These are phyloP conservation scores for Diaporthe batatas DNA, from an alignment of 2,329 filamentous ascomycete genomes.

Conservation along the genomic window DNA sequence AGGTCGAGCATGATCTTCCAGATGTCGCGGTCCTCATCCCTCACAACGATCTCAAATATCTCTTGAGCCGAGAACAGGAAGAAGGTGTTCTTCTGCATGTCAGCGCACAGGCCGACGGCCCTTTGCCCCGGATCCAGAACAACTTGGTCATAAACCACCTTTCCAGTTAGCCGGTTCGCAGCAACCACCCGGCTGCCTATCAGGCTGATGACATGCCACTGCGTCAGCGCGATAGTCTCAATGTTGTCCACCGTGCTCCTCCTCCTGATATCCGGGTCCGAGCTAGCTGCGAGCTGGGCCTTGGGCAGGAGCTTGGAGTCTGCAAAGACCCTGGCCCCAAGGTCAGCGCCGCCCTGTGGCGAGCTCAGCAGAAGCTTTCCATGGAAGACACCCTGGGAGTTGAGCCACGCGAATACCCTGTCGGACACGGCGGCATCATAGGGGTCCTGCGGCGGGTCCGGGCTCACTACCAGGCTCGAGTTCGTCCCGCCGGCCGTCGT, in stretches of 20 bases:
- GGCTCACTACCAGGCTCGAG: slow-evolving; percentile 81
- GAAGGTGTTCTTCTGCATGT: slow-evolving; percentile 95
- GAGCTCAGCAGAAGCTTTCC: slow-evolving; percentile 79
- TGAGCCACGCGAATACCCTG: slow-evolving; percentile 90
- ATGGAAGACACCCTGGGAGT: slow-evolving; percentile 86
- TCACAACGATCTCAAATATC: slow-evolving; percentile 93
- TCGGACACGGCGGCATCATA: slow-evolving; percentile 72
- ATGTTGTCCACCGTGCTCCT: slow-evolving; percentile 79
- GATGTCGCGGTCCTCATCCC: slow-evolving; percentile 90
- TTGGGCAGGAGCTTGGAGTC: slow-evolving; percentile 83
- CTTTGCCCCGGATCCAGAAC: slow-evolving; percentile 85
- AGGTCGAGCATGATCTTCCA: slow-evolving; percentile 94
- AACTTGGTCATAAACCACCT: slow-evolving; percentile 87
- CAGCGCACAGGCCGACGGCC: slow-evolving; percentile 86
- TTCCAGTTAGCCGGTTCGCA: slow-evolving; percentile 87
- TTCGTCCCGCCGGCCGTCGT: slow-evolving; percentile 67
- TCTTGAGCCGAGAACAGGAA: slow-evolving; percentile 94
- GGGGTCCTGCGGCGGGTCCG: slow-evolving; percentile 72
- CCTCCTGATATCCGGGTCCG: slow-evolving; percentile 74
- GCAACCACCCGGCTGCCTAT: slow-evolving; percentile 87
- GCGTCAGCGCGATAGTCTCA: slow-evolving; percentile 85
- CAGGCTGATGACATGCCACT: slow-evolving; percentile 91
- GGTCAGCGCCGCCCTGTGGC: slow-evolving; percentile 63
- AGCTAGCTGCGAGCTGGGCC: slow-evolving; percentile 75
- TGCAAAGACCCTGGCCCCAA: slow-evolving; percentile 81